Evolutionary conservation across 352 stramenopile genomes (phyloP).

Genomic region (Globisporangium middletonii): DNA sequence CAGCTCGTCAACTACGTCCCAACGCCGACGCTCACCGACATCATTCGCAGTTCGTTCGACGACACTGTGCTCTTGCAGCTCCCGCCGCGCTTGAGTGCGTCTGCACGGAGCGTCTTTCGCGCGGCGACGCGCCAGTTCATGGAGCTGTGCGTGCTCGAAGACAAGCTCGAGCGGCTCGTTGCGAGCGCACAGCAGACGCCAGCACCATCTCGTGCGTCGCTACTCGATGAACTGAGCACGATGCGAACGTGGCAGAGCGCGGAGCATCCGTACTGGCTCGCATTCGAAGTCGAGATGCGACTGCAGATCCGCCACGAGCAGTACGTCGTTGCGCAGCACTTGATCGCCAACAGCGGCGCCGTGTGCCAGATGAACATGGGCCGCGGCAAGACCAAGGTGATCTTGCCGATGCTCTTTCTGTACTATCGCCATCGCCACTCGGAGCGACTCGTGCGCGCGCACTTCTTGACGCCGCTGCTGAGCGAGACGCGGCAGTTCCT

Average conservation of each 20-base stretch:
- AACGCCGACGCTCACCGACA: conserved; percentile 22
- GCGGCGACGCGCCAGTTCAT: conserved; percentile 24
- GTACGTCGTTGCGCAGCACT: conserved; percentile 60
- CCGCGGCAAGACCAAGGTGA: conserved; percentile 86
- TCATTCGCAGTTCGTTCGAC: conserved; percentile 34
- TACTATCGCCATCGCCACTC: conserved; percentile 47
- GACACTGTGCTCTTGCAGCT: conserved; percentile 22
- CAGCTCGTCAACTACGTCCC: conserved; percentile 18
- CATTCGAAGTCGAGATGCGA: conserved; percentile 79
- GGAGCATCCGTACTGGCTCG: conserved; percentile 74
- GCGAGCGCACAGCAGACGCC: conserved; percentile 5
- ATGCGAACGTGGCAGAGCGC: conserved; percentile 36
- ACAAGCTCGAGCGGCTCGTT: conserved; percentile 50
- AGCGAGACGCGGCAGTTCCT: conserved; percentile 65
- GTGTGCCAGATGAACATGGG: conserved; percentile 88
- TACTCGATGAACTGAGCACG: conserved; percentile 54
- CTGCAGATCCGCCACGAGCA: conserved; percentile 84
- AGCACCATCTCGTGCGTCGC: conserved; percentile 14
- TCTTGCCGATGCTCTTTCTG: conserved; percentile 85
- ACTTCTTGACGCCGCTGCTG: conserved; percentile 59
- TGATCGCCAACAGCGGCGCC: conserved; percentile 55
- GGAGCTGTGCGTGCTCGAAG: conserved; percentile 70
- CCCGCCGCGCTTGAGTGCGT: conserved; percentile 17
- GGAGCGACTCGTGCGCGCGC: conserved; percentile 31
- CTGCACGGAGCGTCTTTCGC: conserved; percentile 16